Conservation (phyloP, 352 stramenopile species). For the Phytophthora rubi region DNA sequence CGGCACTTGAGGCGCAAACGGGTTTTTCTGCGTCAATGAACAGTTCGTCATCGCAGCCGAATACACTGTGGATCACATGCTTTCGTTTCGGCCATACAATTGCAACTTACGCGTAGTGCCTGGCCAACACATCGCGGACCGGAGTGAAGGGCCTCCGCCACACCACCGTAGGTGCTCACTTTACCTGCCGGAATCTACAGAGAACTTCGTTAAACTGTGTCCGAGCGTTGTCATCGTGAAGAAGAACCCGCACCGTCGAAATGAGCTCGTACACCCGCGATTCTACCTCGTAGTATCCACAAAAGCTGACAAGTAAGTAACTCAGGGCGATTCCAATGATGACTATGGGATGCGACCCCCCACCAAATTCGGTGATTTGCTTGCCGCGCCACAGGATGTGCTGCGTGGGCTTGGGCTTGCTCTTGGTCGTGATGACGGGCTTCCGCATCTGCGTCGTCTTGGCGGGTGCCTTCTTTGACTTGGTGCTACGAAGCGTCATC, state of each 20-base stretch:
- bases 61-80: background rate
- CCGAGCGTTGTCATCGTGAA: background rate
- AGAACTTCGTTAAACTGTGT: background rate
- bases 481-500: constrained; percentile 30
- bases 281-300: constrained; percentile 40
- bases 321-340: background rate
- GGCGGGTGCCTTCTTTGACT: constrained; percentile 28
- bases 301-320: background rate
- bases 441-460: constrained; percentile 24
- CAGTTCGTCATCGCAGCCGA: background rate
- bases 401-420: constrained; percentile 44
- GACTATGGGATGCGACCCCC: background rate
- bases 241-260: constrained; percentile 47
- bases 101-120: constrained; percentile 60
- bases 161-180: constrained; percentile 79
- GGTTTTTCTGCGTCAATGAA: constrained; percentile 63
- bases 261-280: constrained; percentile 84
- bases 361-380: constrained; percentile 79
- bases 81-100: background rate
- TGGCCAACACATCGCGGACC: constrained; percentile 82
- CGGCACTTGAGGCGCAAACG: constrained; percentile 78
- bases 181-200: constrained; percentile 75
- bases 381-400: constrained; percentile 76
- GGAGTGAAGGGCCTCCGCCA: constrained; percentile 67
- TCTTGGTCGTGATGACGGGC: constrained; percentile 14